These are phyloP conservation scores for Anacardium occidentale DNA, from an alignment of 345 rosid genomes.

Conservation along the genomic window DNA sequence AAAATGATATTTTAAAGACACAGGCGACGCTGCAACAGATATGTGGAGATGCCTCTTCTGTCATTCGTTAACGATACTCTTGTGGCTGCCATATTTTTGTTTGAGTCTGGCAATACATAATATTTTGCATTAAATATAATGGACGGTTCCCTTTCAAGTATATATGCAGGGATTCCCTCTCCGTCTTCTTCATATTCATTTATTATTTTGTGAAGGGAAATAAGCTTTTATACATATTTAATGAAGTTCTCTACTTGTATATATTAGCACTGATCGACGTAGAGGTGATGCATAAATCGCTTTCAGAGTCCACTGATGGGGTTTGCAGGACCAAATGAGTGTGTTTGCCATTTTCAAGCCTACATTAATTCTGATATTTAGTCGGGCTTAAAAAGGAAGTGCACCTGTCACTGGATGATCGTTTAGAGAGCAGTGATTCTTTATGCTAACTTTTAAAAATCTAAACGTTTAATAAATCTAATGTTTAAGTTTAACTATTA, in stretches of 20 bases:
- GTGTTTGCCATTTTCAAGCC: background rate
- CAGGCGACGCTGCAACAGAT: background rate
- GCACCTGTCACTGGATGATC: background rate
- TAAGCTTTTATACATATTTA: no score
- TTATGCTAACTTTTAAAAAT: no score
- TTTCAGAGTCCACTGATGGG: background rate
- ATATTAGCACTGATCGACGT: no score
- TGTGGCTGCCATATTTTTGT: slow-evolving; percentile 24
- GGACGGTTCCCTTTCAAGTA: background rate
- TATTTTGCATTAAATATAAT: no score
- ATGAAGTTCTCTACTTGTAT: no score
- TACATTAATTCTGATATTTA: no score
- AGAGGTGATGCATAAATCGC: background rate
- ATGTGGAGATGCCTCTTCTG: slow-evolving; percentile 25
- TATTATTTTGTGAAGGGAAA: no score
- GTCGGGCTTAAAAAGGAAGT: background rate
- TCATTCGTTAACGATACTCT: slow-evolving; percentile 10
- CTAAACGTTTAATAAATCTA: no score
- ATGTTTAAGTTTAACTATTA: no score
- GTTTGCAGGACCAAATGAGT: background rate
- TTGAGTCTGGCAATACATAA: background rate
- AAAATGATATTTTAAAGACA: slow-evolving; percentile 13
- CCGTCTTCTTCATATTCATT: background rate
- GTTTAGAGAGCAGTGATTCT: no score
- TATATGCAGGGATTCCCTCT: background rate